Percentiles rank a stretch among this genome's conserved stretches.
Conservation (phyloP, 441 rosid genomes). For the Dalechampia spathulata region DNA sequence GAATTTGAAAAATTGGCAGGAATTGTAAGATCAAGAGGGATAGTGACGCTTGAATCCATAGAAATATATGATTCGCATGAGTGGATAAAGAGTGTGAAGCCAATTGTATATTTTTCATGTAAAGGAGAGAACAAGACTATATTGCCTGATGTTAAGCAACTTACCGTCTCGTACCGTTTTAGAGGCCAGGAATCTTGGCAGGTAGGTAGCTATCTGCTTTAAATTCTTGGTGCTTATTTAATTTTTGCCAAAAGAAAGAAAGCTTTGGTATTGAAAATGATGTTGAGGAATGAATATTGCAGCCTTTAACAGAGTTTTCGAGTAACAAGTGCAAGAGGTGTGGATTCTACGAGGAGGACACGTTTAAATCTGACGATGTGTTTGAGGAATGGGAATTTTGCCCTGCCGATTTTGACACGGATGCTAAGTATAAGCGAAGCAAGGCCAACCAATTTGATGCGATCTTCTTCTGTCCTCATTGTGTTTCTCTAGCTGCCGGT, state of each 20-base stretch:
- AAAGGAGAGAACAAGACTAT: slow-evolving; percentile 55
- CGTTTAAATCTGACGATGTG: slow-evolving; percentile 48
- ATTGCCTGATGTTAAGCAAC: slow-evolving; percentile 62
- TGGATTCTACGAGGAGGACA: slow-evolving; percentile 73
- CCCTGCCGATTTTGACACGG: slow-evolving; percentile 57
- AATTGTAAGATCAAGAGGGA: slow-evolving; percentile 35
- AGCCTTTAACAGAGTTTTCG: slow-evolving; percentile 63
- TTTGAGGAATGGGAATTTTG: slow-evolving; percentile 91
- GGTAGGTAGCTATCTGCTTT: not conserved
- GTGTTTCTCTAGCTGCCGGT: slow-evolving; percentile 39
- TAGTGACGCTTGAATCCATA: slow-evolving; percentile 57
- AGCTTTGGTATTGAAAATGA: no score
- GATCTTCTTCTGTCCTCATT: slow-evolving; percentile 55
- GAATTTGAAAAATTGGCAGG: no score
- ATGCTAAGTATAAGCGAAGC: slow-evolving; percentile 42
- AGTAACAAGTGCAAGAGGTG: slow-evolving; percentile 80
- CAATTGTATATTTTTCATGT: slow-evolving; percentile 71
- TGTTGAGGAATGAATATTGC: no score
- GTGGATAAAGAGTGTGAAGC: slow-evolving; percentile 39
- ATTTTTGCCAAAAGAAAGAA: no score
- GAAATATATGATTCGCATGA: slow-evolving; percentile 63
- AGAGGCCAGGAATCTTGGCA: slow-evolving; percentile 66
- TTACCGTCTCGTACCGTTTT: slow-evolving; percentile 36
- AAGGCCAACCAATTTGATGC: slow-evolving; percentile 55
- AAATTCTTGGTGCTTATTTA: no score